Evolutionary conservation across 75 land plant genomes (phyloP), one percentile per base, ranked within the genome.

Genomic region (Ceratopteris richardii): DNA sequence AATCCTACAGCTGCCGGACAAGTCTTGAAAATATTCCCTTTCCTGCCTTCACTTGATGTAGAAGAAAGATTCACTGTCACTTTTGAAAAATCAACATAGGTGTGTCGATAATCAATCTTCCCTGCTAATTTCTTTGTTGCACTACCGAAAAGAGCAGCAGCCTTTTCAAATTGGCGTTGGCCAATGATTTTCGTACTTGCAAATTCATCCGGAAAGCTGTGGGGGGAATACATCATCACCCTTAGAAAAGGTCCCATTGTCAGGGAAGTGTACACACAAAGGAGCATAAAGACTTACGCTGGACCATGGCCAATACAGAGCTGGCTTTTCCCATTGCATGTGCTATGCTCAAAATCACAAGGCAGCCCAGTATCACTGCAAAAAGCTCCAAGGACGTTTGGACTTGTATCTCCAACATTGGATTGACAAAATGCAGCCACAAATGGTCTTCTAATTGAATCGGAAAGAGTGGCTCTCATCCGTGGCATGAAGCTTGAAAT

Each of bases 1-100:
- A 73, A 77, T 0, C 93, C 93, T 28, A 88, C 66, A 19, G 88
- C 85, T 31, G 88, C 82, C 13, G 93, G 93, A 57, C 93, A 88
- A 20, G 93, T 88, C 50, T 63, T 65, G 29, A 76, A 82, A 0
- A 60, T 30, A 42, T 23, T 43, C 0, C 57, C 57, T 29, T 31
- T 22, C 24, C 26, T 42, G 10, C 65, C 58, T 28, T 59, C 69
- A 25, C 54, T 42, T 51, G 66, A 44, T 23, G 52, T 31, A 2
- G 29, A 24, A 3, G 28, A 6, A 7, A 75, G 51, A 25, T 44
- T 56, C 11, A 88, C 80, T n/a, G 65, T 67, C 33, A 84, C 51
- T 14, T 76, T 69, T 4, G 88, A 58, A 28, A 84, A 78, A 63
- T 88, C 74, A 13, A 88, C 44, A 58, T 84, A 84, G 0, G 60